phyloP scores from a whole-genome alignment of 371 early-diverging fungal genomes.

The Choanephora cucurbitarum region DNA sequence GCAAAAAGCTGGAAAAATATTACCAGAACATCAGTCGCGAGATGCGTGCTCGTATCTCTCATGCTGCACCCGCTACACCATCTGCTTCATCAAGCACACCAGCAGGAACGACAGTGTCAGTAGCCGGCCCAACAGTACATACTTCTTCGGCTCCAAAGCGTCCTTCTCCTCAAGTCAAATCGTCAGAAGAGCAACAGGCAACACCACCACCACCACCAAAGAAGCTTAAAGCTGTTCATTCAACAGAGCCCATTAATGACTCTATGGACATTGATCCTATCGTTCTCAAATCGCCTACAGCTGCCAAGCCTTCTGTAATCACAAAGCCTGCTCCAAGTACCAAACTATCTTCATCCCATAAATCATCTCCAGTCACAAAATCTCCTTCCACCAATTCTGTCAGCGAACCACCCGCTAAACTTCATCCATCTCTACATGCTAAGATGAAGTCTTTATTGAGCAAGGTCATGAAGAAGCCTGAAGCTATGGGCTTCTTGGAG shows the following conservation, averaged over 20 bases:
- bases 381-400: neutral
- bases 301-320: neutral
- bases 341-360: neutral
- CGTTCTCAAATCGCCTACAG: neutral
- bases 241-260: neutral
- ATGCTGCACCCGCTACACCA: neutral
- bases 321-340: neutral
- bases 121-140: neutral
- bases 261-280: slow-evolving; percentile 5
- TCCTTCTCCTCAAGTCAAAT: neutral
- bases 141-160: neutral
- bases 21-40: slow-evolving; percentile 62
- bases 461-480: slow-evolving; percentile 43
- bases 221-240: neutral
- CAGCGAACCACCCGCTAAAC: slow-evolving; percentile 12
- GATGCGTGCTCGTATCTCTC: slow-evolving; percentile 24
- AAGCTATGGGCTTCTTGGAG: slow-evolving; percentile 48
- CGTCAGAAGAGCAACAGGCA: neutral
- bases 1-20: slow-evolving; percentile 64
- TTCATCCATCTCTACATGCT: slow-evolving; percentile 23
- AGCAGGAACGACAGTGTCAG: slow-evolving; percentile 1
- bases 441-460: slow-evolving; percentile 35
- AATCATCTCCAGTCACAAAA: neutral
- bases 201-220: neutral
- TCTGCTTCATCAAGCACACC: slow-evolving; percentile 1